These are phyloP conservation scores for Omphalea diandra DNA, from an alignment of 441 rosid species.

Conservation along the genomic window DNA sequence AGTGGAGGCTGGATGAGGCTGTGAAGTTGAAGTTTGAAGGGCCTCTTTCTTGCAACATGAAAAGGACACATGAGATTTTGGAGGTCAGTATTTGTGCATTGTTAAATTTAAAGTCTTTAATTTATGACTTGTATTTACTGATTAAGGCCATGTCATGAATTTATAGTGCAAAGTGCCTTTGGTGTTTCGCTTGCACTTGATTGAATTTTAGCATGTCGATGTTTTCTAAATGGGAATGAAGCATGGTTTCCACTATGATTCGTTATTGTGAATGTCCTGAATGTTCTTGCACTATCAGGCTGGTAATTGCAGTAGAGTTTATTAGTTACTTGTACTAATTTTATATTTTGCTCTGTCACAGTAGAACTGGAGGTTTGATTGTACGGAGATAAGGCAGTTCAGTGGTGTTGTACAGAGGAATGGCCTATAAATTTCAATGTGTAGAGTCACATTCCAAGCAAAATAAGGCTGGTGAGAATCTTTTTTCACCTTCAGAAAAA, in stretches of 20 bases:
- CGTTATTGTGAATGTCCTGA: background rate
- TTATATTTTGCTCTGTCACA: slow-evolving; percentile 44
- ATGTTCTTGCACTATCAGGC: background rate
- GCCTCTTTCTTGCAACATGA: slow-evolving; percentile 75
- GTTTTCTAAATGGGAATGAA: background rate
- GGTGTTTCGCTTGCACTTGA: background rate
- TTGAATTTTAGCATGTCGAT: background rate
- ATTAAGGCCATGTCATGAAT: background rate
- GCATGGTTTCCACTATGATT: background rate
- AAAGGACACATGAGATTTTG: slow-evolving; percentile 67
- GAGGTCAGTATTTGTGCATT: slow-evolving; percentile 60
- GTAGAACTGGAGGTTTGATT: slow-evolving; percentile 80
- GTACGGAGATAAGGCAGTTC: slow-evolving; percentile 97
- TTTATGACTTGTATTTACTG: background rate
- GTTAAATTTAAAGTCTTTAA: slow-evolving; percentile 5
- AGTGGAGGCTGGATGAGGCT: slow-evolving; percentile 78
- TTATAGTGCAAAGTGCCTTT: background rate
- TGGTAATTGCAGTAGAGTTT: no score
- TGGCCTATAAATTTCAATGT: slow-evolving; percentile 64
- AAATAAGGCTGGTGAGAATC: slow-evolving; percentile 28
- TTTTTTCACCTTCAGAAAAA: slow-evolving; percentile 13
- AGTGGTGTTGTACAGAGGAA: slow-evolving; percentile 80
- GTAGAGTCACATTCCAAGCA: slow-evolving; percentile 53
- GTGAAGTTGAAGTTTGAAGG: slow-evolving; percentile 77
- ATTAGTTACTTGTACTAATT: slow-evolving; percentile 28